Evolutionary conservation across 805 yeast species (phyloP).

Genomic region (Cyberlindnera misumaiensis): DNA sequence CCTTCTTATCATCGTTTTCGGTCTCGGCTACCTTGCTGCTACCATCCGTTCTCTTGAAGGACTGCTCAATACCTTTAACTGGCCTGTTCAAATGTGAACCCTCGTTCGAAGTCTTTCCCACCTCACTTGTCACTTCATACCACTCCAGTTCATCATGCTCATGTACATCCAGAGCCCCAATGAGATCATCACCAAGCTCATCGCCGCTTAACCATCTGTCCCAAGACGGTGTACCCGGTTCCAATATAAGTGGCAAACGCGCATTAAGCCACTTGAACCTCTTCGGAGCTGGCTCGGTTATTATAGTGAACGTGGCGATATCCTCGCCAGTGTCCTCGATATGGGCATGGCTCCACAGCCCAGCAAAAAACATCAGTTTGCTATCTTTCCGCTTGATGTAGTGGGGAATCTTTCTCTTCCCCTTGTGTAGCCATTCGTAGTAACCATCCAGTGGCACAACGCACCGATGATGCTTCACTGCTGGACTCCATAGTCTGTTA

Average conservation of each 20-base stretch:
- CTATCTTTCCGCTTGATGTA: conserved; percentile 50
- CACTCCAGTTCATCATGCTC: conserved; percentile 35
- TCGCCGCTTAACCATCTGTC: conserved; percentile 51
- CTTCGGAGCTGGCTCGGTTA: conserved; percentile 65
- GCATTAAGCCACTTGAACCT: conserved; percentile 63
- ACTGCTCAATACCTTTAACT: conserved; percentile 4
- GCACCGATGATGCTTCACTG: conserved; percentile 48
- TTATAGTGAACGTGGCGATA: conserved; percentile 53
- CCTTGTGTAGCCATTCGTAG: conserved; percentile 62
- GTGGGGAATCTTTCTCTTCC: conserved; percentile 48
- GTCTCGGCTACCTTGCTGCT: conserved; percentile 12
- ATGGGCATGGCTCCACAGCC: conserved; percentile 32
- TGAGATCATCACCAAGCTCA: conserved; percentile 31
- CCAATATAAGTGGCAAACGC: conserved; percentile 71
- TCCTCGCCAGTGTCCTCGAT: conserved; percentile 17
- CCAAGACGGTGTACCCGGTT: conserved; percentile 54
- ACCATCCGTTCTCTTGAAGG: background rate
- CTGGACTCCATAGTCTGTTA: conserved; percentile 50
- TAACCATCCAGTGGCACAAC: conserved; percentile 78
- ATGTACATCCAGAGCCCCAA: conserved; percentile 35
- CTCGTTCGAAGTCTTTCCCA: conserved; percentile 54
- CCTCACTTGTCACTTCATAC: conserved; percentile 52
- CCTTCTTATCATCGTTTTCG: conserved; percentile 5
- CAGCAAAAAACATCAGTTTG: conserved; percentile 60
- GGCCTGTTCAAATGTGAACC: conserved; percentile 28